Evolutionary conservation across 208 protist genomes (phyloP).

Genomic region (Acanthamoeba healyi): DNA sequence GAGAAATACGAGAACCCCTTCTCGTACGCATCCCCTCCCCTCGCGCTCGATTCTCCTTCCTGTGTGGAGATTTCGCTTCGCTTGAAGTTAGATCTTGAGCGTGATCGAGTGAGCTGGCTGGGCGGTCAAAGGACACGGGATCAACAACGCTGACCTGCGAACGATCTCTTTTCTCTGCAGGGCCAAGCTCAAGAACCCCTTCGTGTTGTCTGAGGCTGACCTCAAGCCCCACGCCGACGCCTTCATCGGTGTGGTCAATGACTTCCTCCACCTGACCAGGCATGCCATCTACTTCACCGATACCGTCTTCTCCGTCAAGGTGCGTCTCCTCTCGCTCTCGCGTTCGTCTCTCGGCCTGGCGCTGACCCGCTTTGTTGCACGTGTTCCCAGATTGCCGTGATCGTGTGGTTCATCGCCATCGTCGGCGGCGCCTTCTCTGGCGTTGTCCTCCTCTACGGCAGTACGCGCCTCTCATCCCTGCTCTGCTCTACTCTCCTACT

Average conservation of each 20-base stretch:
- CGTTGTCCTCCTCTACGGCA: slow-evolving; percentile 60
- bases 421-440: slow-evolving; percentile 67
- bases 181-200: slow-evolving; percentile 58
- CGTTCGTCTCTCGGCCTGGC: background rate
- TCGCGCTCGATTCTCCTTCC: background rate
- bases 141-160: no score
- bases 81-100: no score
- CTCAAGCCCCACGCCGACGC: slow-evolving; percentile 60
- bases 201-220: background rate
- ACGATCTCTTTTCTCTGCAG: no score
- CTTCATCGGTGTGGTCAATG: slow-evolving; percentile 43
- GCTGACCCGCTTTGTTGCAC: background rate
- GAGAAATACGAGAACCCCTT: slow-evolving; percentile 74
- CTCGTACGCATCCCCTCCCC: slow-evolving; percentile 15
- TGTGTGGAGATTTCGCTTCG: no score
- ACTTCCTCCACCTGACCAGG: slow-evolving; percentile 30
- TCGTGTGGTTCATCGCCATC: slow-evolving; percentile 68
- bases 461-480: slow-evolving; percentile 25
- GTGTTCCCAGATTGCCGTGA: slow-evolving; percentile 53
- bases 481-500: no score
- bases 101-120: no score
- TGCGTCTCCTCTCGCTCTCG: background rate
- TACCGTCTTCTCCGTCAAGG: slow-evolving; percentile 65
- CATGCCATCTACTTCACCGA: slow-evolving; percentile 69
- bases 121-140: no score